Evolutionary conservation across 768 basidiomycete species (phyloP).

Genomic region (Ramaria rubella): DNA sequence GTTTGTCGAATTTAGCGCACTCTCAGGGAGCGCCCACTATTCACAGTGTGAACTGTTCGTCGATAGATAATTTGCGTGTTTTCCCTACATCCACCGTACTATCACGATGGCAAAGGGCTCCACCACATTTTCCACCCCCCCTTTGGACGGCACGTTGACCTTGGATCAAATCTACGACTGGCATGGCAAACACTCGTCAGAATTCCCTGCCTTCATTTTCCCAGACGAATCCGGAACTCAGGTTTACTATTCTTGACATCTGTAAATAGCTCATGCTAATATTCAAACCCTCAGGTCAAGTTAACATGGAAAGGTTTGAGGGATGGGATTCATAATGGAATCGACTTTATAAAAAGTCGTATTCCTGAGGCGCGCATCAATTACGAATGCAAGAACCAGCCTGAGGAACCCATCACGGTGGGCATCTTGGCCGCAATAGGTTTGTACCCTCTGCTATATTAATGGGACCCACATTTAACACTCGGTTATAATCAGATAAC

Average conservation of each 20-base stretch:
- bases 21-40: no score
- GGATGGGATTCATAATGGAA: background rate
- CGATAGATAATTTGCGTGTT: background rate
- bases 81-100: no score
- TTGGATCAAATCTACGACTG: constrained; percentile 8
- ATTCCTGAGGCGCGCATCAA: background rate
- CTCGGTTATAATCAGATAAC: constrained; percentile 23
- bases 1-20: no score
- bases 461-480: background rate
- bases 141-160: background rate
- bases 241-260: background rate
- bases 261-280: background rate
- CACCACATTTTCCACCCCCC: background rate
- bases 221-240: background rate
- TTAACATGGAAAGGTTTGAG: constrained; percentile 1
- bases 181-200: background rate
- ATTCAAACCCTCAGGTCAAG: background rate
- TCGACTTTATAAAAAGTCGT: background rate
- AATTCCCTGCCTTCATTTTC: background rate
- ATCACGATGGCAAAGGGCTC: constrained; percentile 1
- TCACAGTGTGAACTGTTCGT: background rate
- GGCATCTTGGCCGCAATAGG: constrained; percentile 3
- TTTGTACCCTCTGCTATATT: background rate
- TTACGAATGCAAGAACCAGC: background rate
- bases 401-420: background rate